These are phyloP conservation scores for Porcisia hertigi DNA, from an alignment of 208 protist genomes.

Conservation along the genomic window DNA sequence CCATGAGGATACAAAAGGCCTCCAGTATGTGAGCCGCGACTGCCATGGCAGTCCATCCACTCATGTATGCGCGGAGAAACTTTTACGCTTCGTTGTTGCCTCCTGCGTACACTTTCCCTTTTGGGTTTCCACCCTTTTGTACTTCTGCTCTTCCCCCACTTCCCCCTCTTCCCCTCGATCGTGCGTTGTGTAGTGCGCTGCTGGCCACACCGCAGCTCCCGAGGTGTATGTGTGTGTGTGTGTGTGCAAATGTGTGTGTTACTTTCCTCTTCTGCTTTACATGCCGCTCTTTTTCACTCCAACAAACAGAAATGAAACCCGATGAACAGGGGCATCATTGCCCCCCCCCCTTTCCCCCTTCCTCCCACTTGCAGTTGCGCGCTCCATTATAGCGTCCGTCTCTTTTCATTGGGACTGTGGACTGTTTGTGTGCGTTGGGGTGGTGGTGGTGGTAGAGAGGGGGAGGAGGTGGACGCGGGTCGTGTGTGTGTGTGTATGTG, in stretches of 20 bases:
- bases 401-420: neutral
- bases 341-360: too few relatives aligned
- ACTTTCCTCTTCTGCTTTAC: neutral
- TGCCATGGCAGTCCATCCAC: neutral
- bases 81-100: too few relatives aligned
- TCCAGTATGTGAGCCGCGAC: constrained; percentile 8
- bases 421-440: neutral
- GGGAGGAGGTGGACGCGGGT: neutral
- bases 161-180: neutral
- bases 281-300: neutral
- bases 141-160: too few relatives aligned
- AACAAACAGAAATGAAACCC: neutral
- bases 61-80: too few relatives aligned
- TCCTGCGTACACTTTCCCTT: neutral
- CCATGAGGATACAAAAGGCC: constrained; percentile 3
- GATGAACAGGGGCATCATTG: neutral
- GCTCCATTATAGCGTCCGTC: neutral
- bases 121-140: neutral
- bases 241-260: too few relatives aligned
- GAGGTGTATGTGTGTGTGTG: too few relatives aligned
- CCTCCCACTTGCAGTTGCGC: neutral
- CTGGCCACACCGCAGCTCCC: neutral
- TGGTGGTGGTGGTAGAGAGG: neutral
- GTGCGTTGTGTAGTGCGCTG: neutral
- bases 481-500: too few relatives aligned